These are phyloP conservation scores for Nitzschia palea DNA, from an alignment of 108 stramenopile genomes.

Conservation along the genomic window DNA sequence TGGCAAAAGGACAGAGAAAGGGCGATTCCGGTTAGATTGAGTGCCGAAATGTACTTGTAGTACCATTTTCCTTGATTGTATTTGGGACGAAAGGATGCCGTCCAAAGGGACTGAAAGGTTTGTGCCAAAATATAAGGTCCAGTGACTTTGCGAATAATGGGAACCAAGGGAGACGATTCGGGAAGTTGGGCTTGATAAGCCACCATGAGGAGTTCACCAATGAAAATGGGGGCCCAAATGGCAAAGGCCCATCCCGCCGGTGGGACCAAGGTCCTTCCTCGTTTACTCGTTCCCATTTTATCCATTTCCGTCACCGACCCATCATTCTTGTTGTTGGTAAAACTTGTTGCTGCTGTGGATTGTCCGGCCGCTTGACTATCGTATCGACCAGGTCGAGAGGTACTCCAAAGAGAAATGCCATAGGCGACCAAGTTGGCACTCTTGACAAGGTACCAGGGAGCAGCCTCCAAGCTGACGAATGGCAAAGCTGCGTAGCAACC, in stretches of 20 bases:
- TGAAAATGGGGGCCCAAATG: constrained; percentile 78
- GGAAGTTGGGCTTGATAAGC: constrained; percentile 42
- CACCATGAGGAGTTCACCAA: constrained; percentile 51
- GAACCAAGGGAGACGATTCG: not conserved
- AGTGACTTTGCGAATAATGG: constrained; percentile 38
- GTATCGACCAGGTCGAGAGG: constrained; percentile 10
- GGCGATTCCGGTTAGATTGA: constrained; percentile 59
- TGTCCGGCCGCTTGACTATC: too few species aligned
- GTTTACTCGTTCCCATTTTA: not conserved
- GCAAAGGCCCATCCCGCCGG: constrained; percentile 79
- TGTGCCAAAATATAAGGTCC: constrained; percentile 61
- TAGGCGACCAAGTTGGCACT: constrained; percentile 4
- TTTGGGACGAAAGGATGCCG: constrained; percentile 65
- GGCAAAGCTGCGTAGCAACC: constrained; percentile 6
- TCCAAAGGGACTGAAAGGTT: constrained; percentile 65
- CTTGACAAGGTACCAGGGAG: not conserved
- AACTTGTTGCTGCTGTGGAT: too few species aligned
- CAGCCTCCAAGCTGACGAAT: not conserved
- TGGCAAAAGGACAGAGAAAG: constrained; percentile 42
- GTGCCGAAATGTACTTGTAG: constrained; percentile 45
- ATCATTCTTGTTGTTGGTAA: too few species aligned
- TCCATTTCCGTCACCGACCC: not conserved
- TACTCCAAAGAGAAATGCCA: constrained; percentile 7
- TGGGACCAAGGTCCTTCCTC: constrained; percentile 47
- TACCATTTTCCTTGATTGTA: constrained; percentile 62